Percentiles rank a stretch among this genome's conserved stretches.
These are phyloP conservation scores for Globisporangium spiculum DNA, from an alignment of 352 stramenopile genomes.

Conservation along the genomic window DNA sequence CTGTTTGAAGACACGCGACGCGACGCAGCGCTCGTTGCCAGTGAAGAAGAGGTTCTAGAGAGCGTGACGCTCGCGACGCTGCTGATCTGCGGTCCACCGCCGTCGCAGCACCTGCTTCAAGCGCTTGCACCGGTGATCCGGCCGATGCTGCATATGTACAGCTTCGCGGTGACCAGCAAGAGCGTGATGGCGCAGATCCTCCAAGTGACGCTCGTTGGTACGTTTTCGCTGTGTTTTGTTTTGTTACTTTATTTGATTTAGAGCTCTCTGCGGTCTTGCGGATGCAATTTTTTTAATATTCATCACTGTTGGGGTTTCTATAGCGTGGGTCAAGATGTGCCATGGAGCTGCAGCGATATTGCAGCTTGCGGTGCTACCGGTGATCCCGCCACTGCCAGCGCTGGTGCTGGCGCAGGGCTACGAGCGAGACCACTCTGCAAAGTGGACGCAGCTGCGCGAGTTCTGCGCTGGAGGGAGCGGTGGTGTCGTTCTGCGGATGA, in stretches of 20 bases:
- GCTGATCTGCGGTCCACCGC: slow-evolving; percentile 66
- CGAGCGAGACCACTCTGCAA: slow-evolving; percentile 22
- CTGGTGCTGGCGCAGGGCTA: slow-evolving; percentile 29
- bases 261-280: not conserved
- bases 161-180: slow-evolving; percentile 65
- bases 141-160: slow-evolving; percentile 69
- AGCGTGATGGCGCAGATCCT: slow-evolving; percentile 49
- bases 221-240: slow-evolving; percentile 10
- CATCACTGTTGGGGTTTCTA: not conserved
- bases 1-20: slow-evolving; percentile 44
- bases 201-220: slow-evolving; percentile 51
- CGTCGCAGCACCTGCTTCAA: slow-evolving; percentile 47
- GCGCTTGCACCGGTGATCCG: slow-evolving; percentile 48
- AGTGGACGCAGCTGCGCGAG: slow-evolving; percentile 38
- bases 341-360: slow-evolving; percentile 34
- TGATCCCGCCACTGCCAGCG: slow-evolving; percentile 34
- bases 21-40: slow-evolving; percentile 16
- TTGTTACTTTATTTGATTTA: not conserved
- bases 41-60: slow-evolving; percentile 46
- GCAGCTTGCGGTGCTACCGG: slow-evolving; percentile 53
- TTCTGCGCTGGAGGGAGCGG: slow-evolving; percentile 68
- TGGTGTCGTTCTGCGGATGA: slow-evolving; percentile 43
- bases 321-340: slow-evolving; percentile 36
- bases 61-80: slow-evolving; percentile 52
- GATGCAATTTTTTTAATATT: not conserved